A percentile compares a stretch with the other conserved stretches of the same genome.
phyloP scores from a whole-genome alignment of 305 asterid species.

The Fraxinus ornus region DNA sequence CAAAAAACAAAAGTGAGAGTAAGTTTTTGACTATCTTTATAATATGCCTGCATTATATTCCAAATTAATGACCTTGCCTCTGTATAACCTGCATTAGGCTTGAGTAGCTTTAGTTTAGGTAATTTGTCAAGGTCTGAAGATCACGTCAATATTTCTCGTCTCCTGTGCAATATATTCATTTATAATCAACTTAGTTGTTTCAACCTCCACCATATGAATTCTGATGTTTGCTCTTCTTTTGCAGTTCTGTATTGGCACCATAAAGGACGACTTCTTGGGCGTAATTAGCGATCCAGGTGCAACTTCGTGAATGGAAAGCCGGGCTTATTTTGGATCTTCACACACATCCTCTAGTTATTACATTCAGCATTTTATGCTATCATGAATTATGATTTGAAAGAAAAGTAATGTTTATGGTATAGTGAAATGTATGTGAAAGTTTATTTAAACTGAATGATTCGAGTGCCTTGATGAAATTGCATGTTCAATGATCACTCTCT shows the following conservation, averaged over 20 bases:
- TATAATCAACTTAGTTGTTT: too few species aligned
- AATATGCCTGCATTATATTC: neutral
- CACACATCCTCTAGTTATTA: too few species aligned
- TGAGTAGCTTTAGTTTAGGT: neutral
- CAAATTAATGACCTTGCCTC: neutral
- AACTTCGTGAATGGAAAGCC: conserved; percentile 34
- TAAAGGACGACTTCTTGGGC: conserved; percentile 82
- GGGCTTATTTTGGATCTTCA: neutral
- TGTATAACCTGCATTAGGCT: neutral
- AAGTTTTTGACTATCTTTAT: neutral
- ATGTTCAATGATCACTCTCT: neutral
- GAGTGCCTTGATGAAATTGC: neutral
- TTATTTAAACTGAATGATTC: neutral
- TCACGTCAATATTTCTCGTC: neutral
- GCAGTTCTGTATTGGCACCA: conserved; percentile 90
- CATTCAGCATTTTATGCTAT: neutral
- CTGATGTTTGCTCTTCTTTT: neutral
- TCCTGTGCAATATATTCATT: neutral
- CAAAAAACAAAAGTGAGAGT: neutral
- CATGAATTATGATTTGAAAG: neutral
- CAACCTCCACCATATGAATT: neutral
- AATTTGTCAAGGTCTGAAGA: neutral
- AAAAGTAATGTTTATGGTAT: too few species aligned
- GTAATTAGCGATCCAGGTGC: conserved; percentile 69
- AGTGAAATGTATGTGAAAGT: neutral